These are phyloP conservation scores for Nicotiana benthamiana DNA, from an alignment of 257 asterid species.

Conservation along the genomic window DNA sequence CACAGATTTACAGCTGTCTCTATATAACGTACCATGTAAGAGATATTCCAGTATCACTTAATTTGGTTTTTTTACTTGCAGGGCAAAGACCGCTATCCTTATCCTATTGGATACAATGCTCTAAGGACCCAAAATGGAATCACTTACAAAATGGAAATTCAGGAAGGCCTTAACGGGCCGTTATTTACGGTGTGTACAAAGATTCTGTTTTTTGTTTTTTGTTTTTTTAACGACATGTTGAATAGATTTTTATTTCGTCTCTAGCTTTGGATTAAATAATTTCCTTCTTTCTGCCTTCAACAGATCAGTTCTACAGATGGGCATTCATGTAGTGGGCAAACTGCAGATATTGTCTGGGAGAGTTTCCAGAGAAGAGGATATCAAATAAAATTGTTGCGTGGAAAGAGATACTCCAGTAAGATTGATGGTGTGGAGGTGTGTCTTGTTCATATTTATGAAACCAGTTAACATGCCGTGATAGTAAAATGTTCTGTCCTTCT, in stretches of 20 bases:
- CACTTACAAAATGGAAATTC: constrained; percentile 71
- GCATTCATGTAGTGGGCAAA: constrained; percentile 65
- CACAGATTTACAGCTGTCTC: neutral
- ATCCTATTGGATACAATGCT: constrained; percentile 84
- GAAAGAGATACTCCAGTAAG: constrained; percentile 82
- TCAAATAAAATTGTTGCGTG: constrained; percentile 52
- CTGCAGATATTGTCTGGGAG: constrained; percentile 89
- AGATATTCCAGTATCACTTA: constrained; percentile 12
- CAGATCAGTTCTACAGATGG: constrained; percentile 83
- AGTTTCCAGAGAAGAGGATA: constrained; percentile 73
- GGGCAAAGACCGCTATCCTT: constrained; percentile 97
- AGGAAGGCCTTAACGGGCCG: constrained; percentile 87
- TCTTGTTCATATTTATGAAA: neutral
- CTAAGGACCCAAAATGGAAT: constrained; percentile 62
- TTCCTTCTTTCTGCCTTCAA: constrained; percentile 4
- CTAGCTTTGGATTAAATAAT: neutral
- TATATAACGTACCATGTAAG: neutral
- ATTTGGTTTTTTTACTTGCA: constrained; percentile 28
- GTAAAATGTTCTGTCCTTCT: neutral
- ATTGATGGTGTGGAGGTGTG: constrained; percentile 83
- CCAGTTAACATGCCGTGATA: neutral
- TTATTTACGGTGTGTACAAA: constrained; percentile 54
- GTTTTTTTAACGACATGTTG: neutral
- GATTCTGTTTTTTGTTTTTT: neutral
- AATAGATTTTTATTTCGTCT: neutral